Evolutionary conservation across 1,284 basidiomycete species (phyloP).

Genomic region (Heterobasidion annosum): DNA sequence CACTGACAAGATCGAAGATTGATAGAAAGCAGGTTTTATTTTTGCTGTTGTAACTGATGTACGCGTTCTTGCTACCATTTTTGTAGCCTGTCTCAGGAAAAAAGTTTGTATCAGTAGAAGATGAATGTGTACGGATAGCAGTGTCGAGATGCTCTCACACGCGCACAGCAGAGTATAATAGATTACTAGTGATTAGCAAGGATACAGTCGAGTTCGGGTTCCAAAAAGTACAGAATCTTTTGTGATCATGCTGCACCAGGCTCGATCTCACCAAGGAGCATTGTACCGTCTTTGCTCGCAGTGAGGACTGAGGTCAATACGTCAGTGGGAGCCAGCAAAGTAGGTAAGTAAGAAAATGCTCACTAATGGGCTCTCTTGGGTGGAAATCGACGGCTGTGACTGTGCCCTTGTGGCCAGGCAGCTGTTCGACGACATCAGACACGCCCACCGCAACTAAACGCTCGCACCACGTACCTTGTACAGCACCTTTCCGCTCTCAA

Average conservation of each 20-base stretch:
- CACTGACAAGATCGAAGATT: neutral
- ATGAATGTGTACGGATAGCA: no score
- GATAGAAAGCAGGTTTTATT: neutral
- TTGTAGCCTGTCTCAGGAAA: no score
- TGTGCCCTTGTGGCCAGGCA: constrained; percentile 91
- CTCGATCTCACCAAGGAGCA: constrained; percentile 87
- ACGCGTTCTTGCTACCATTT: no score
- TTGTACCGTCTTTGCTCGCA: constrained; percentile 81
- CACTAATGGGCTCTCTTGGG: constrained; percentile 87
- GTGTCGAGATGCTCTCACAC: no score
- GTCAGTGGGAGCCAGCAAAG: constrained; percentile 6
- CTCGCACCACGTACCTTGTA: constrained; percentile 59
- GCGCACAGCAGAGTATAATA: neutral
- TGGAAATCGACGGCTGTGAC: constrained; percentile 89
- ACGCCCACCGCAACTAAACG: neutral
- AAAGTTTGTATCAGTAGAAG: no score
- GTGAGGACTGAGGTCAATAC: constrained; percentile 52
- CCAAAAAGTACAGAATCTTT: neutral
- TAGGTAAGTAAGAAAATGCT: constrained; percentile 17
- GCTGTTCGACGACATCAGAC: constrained; percentile 26
- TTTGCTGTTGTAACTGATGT: neutral
- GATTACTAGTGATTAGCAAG: neutral
- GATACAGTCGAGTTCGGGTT: neutral
- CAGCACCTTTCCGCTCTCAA: constrained; percentile 73
- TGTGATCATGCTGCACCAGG: constrained; percentile 20